Evolutionary conservation across 2,329 filamentous ascomycete species (phyloP).

Genomic region (Arachnopeziza araneosa): DNA sequence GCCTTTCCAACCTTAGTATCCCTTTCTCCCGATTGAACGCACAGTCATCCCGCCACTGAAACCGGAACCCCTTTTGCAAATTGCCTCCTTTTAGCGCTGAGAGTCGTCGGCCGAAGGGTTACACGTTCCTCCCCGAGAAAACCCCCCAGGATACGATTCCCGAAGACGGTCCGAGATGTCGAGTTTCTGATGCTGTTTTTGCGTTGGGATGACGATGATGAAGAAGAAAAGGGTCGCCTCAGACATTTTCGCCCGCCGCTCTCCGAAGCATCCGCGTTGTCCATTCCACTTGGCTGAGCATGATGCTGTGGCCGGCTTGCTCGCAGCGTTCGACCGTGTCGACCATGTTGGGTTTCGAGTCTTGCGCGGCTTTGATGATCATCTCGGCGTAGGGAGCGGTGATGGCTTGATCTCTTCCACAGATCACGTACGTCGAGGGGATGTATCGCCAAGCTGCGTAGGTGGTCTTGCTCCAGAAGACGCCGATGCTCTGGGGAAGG

Average conservation of each 20-base stretch:
- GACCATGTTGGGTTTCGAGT: conserved; percentile 18
- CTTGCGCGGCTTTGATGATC: conserved; percentile 18
- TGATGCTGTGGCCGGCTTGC: conserved; percentile 17
- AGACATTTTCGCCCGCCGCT: conserved; percentile 10
- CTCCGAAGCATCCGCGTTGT: conserved; percentile 15
- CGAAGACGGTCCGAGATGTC: too few species aligned
- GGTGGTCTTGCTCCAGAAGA: conserved; percentile 22
- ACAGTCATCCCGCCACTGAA: too few species aligned
- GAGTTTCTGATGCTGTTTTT: too few species aligned
- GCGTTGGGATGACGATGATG: too few species aligned
- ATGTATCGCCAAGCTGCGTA: conserved; percentile 27
- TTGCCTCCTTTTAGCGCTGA: too few species aligned
- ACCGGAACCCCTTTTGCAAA: too few species aligned
- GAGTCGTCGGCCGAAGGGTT: too few species aligned
- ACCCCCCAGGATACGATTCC: too few species aligned
- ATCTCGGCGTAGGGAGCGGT: conserved; percentile 17
- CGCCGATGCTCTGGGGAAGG: conserved; percentile 34
- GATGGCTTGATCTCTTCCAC: conserved; percentile 18
- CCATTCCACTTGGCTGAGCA: conserved; percentile 19
- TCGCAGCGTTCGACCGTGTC: conserved; percentile 22
- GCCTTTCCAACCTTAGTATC: too few species aligned
- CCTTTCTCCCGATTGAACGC: too few species aligned
- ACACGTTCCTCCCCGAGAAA: too few species aligned
- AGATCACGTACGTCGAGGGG: conserved; percentile 23
- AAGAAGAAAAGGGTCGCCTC: not conserved